Conservation (phyloP, 73 alveolate species). For the Paramecium bursaria region DNA sequence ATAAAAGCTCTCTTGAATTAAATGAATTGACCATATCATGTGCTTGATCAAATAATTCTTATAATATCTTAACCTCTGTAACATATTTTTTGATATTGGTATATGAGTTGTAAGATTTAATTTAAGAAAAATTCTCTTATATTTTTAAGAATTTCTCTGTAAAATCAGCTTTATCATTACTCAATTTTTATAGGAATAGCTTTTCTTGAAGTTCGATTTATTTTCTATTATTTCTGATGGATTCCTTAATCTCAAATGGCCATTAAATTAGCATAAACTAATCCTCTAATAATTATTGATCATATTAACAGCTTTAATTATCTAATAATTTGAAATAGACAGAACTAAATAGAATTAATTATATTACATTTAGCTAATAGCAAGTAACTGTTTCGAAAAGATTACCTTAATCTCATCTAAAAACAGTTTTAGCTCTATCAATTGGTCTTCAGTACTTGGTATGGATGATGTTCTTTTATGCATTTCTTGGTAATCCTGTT, state of each 20-base stretch:
- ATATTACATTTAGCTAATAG: conserved; percentile 31
- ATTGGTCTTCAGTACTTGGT: conserved; percentile 24
- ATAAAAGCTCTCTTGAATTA: conserved; percentile 9
- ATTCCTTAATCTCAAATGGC: conserved; percentile 18
- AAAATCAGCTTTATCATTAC: conserved; percentile 18
- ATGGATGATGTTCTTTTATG: neutral
- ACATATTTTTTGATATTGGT: neutral
- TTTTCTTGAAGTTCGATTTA: neutral
- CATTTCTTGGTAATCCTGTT: conserved; percentile 30
- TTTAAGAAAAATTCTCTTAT: conserved; percentile 16
- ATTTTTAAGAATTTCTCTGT: conserved; percentile 1
- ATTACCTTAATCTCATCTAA: conserved; percentile 33
- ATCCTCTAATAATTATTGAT: neutral
- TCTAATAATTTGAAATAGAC: conserved; percentile 35
- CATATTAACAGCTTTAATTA: neutral
- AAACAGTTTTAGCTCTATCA: conserved; percentile 26
- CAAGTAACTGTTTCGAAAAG: conserved; percentile 3
- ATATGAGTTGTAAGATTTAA: neutral
- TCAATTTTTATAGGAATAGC: neutral
- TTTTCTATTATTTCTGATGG: conserved; percentile 1
- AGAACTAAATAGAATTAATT: too few relatives aligned
- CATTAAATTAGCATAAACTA: neutral
- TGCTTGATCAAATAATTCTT: conserved; percentile 5
- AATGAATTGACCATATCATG: conserved; percentile 4
- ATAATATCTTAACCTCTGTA: neutral